Percentiles rank a stretch among this genome's conserved stretches.
Evolutionary conservation across 306 rosid genomes (phyloP).

Genomic region (Fagus crenata): DNA sequence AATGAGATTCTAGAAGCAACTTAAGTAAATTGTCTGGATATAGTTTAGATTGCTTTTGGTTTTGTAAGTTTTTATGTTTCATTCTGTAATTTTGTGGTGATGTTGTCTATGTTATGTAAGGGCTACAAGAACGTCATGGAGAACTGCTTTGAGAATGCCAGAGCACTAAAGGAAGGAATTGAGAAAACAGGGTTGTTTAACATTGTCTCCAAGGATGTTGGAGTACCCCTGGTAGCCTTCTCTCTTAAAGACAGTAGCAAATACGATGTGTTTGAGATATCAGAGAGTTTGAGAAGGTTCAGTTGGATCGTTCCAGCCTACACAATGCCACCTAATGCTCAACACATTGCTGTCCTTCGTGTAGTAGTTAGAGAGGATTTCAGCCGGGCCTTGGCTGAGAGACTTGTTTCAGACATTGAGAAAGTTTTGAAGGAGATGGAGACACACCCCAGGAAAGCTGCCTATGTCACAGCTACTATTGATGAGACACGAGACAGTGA

Average conservation of each 20-base stretch:
- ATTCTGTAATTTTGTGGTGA: neutral
- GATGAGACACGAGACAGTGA: conserved; percentile 34
- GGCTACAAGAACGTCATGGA: conserved; percentile 77
- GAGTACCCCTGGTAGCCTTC: conserved; percentile 82
- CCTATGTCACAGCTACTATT: conserved; percentile 44
- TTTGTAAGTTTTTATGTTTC: neutral
- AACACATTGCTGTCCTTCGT: conserved; percentile 67
- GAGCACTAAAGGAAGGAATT: conserved; percentile 56
- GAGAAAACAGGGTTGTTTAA: conserved; percentile 59
- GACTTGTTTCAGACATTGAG: conserved; percentile 64
- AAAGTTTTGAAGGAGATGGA: conserved; percentile 63
- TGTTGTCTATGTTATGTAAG: conserved; percentile 28
- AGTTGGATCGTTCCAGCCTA: conserved; percentile 97
- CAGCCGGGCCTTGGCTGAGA: conserved; percentile 69
- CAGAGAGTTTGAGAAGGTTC: conserved; percentile 60
- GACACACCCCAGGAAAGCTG: conserved; percentile 41
- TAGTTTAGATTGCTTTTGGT: neutral
- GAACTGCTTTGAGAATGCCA: conserved; percentile 68
- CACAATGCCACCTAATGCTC: conserved; percentile 72
- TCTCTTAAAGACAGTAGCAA: conserved; percentile 72
- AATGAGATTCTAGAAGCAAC: no score
- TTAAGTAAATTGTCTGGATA: neutral
- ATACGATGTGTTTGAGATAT: conserved; percentile 70
- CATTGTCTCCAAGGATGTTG: conserved; percentile 71
- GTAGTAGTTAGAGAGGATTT: conserved; percentile 93